A percentile compares a stretch with the other conserved stretches of the same genome.
These are phyloP conservation scores for Scytalidium lignicola DNA, from an alignment of 2,329 filamentous ascomycete genomes.

Conservation along the genomic window DNA sequence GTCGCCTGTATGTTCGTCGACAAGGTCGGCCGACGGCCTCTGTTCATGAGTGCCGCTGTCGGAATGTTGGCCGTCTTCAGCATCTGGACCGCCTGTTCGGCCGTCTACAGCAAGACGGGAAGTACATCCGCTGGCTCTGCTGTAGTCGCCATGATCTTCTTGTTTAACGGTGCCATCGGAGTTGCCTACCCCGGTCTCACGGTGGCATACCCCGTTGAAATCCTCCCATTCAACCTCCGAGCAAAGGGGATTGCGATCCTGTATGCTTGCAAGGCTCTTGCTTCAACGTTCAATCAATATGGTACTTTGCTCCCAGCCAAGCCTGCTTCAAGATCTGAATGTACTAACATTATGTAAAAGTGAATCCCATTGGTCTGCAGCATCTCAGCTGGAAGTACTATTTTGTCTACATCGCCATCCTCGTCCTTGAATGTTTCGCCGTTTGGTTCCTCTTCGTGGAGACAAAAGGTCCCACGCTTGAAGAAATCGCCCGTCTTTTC, in stretches of 20 bases:
- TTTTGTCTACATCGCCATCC: slow-evolving; percentile 22
- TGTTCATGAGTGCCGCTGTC: slow-evolving; percentile 12
- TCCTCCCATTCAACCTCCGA: slow-evolving; percentile 11
- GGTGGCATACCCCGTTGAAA: slow-evolving; percentile 10
- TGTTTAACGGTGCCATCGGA: slow-evolving; percentile 28
- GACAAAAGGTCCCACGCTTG: slow-evolving; percentile 24
- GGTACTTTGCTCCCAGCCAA: background rate
- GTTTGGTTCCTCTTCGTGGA: slow-evolving; percentile 30
- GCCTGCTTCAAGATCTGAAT: background rate
- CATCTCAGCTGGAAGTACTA: slow-evolving; percentile 17
- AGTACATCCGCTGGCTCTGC: slow-evolving; percentile 23
- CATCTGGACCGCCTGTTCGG: slow-evolving; percentile 17
- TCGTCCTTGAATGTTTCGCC: slow-evolving; percentile 24
- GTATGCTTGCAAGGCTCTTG: slow-evolving; percentile 15
- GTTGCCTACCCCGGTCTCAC: slow-evolving; percentile 16
- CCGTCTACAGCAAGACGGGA: slow-evolving; percentile 11
- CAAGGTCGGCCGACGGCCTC: slow-evolving; percentile 15
- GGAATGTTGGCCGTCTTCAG: slow-evolving; percentile 29
- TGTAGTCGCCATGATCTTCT: slow-evolving; percentile 31
- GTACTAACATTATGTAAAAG: background rate
- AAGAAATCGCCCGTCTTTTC: slow-evolving; percentile 24
- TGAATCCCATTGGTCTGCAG: slow-evolving; percentile 11
- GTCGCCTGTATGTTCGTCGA: slow-evolving; percentile 14
- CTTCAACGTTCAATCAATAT: slow-evolving; percentile 11
- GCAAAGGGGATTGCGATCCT: slow-evolving; percentile 9